Base-by-base conservation (phyloP, 345 rosid species). In the Cardamine resedifolia region DNA sequence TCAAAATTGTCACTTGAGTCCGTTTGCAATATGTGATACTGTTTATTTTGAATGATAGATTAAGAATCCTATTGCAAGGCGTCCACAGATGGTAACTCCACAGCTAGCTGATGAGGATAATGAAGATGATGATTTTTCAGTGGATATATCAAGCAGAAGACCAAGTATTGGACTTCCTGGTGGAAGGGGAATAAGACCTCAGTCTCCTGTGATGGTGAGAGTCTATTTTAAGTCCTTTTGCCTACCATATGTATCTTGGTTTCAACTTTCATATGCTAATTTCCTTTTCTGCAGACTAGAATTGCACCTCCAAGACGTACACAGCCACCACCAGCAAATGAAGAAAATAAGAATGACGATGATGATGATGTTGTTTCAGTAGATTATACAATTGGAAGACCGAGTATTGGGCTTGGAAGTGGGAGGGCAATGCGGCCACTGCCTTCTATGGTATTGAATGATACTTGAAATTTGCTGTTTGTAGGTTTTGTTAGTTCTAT, bases 351-450 rank as follows among this genome's bases (percentile, higher is more conserved):
- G 58, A 79, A 79, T n/a, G 88, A 79, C 3, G 82, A 71, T 21
- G 80, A 64, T 48, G 80, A 71, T 52, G 80, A 79, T 23, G 82
- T 67, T 65, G 71, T 72, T 65, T 66, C 73, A 15, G 68, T 71
- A 14, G 81, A 77, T 72, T 59, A 72, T 52, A 20, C 73, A 10
- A 79, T 77, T 55, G 82, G 85, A 31, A 81, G 58, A 12, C 75
- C 79, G 5, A 79, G 81, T 65, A 82, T 84, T 68, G 87, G 90
- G 34, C 85, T 80, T 79, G 87, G 70, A 30, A 68, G 82, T 67
- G 86, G 85, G 55, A 86, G 82, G 66, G 21, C 77, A 60, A 67
- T 73, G 77, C 77, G 71, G 21, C 38, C 87, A 14, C 80, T 79
- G 27, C 24, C 83, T 68, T 81, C 86, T 34, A 60, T 73, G 87